Evolutionary conservation across 768 basidiomycete species (phyloP), one percentile per base, ranked within the genome.

Genomic region (Calocera viscosa): DNA sequence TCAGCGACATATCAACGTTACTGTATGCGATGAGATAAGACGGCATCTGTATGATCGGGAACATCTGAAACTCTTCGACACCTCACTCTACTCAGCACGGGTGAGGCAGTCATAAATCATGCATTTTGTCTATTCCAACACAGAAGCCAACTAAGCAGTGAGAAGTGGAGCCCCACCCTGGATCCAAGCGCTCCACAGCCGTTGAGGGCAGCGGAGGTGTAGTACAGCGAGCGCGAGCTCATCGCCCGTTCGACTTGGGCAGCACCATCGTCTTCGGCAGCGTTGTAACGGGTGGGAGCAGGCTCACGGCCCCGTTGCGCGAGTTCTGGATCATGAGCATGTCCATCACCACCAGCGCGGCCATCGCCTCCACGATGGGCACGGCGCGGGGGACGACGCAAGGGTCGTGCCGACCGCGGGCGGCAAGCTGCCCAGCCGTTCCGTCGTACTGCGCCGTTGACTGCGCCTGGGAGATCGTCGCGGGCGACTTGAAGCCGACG

Each of bases 341-440:
- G 75, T 99, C 96, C 88, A 99, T 91, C 70, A 96, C 82, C 68
- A 97, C 95, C 63, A 98, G 82, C 30, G 89, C 87, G 0, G 95
- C 93, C 96, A 99, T 99, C 0, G 91, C 86, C 78, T 99, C 96
- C 49, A 98, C 95, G 72, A 99, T 99, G 47, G 96, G 94, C 10
- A 97, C 92, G 22, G 94, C 94, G 60, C 94, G 87, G 43, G 95
- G 95, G 3, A 99, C 93, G 49, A 99, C 95, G 75, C 95, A 97
- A 19, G 95, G 94, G 74, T 97, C 95, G 77, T 98, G 95, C 65
- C 96, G 83, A 14, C 96, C 96, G 34, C 92, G 83, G 39, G 96
- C 90, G 14, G 93, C 93, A 65, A 99, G 83, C 40, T 82, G 83
- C 28, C 96, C 96, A 1, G 84, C 80, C 11, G 91, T 90, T 32